Base-by-base conservation (phyloP, 345 rosid species). In the Brassica rapa region DNA sequence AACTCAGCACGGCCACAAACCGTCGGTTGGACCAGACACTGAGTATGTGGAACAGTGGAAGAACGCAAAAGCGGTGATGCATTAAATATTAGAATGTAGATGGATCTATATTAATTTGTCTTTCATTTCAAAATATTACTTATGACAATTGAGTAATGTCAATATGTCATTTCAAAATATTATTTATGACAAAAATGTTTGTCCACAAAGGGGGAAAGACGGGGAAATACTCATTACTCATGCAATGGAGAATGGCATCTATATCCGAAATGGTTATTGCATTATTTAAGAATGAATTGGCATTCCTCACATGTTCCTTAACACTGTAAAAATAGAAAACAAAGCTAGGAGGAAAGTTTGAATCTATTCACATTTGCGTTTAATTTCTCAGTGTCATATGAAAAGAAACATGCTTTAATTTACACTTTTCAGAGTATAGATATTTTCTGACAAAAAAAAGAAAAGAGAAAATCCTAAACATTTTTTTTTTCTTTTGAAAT, bases 61-160 rank as follows among this genome's bases (percentile, higher is more conserved):
- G 41, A 70, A 56, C 32, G 66, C 35, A 2, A 67, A 66, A 21
- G 24, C 70, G 29, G 10, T 19, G 49, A 41, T 19, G 73, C 79
- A 67, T 67, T 67, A 39, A 75, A 56, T 75, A 55, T 66, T 55
- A 30, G 41, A 19, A 19, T 41, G 49, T 41, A 11, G 49, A 41
- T 41, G 49, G 49, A 16, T 63, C 32, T 24, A n/a, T 5, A 41
- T 41, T 19, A 19, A 19, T 19, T 23, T 35, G 6, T 66, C 33
- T 35, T 32, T 33, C 16, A 35, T 66, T 53, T 14, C 55, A 49
- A 49, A 14, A 49, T 49, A 49, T 49, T 14, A 49, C 16, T 49
- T 49, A 49, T 49, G 55, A 11, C 49, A 11, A 41, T 41, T 4
- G 61, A 56, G 39, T 24, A 41, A 25, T 61, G 33, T 35, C 14